A percentile compares a stretch with the other conserved stretches of the same genome.
These are phyloP conservation scores for Choanephora cucurbitarum DNA, from an alignment of 371 early-diverging fungal species.

Conservation along the genomic window DNA sequence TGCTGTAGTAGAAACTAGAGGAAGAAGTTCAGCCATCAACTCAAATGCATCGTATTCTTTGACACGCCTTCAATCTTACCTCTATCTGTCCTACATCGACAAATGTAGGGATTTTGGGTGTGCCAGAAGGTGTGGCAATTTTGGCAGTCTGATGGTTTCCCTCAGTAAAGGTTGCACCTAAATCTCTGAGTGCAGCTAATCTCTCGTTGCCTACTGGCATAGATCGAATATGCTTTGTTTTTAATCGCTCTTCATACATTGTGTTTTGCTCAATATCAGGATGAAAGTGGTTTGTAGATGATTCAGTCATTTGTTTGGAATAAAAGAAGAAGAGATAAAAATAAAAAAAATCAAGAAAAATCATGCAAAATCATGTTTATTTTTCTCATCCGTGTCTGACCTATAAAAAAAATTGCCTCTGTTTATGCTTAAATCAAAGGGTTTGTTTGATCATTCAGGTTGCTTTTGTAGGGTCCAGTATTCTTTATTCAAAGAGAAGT, in stretches of 20 bases:
- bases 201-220: conserved; percentile 40
- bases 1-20: not conserved
- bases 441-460: no score
- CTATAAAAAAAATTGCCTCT: no score
- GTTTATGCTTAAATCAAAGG: no score
- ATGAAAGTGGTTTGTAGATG: conserved; percentile 10
- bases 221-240: conserved; percentile 20
- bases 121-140: conserved; percentile 44
- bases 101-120: conserved; percentile 41
- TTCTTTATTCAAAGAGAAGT: no score
- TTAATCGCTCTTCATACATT: conserved; percentile 19
- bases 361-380: conserved; percentile 11
- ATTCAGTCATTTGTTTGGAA: conserved; percentile 6
- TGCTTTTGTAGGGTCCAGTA: no score
- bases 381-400: not conserved
- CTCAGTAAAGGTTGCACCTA: conserved; percentile 48
- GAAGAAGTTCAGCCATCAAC: no score
- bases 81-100: conserved; percentile 34
- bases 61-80: no score
- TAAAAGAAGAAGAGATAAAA: not conserved
- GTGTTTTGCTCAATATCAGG: conserved; percentile 16
- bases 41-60: no score
- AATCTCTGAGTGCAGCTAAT: conserved; percentile 37
- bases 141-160: conserved; percentile 43
- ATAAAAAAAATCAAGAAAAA: conserved; percentile 2